phyloP scores from a whole-genome alignment of 2,329 filamentous ascomycete genomes.

The Rosellinia necatrix region DNA sequence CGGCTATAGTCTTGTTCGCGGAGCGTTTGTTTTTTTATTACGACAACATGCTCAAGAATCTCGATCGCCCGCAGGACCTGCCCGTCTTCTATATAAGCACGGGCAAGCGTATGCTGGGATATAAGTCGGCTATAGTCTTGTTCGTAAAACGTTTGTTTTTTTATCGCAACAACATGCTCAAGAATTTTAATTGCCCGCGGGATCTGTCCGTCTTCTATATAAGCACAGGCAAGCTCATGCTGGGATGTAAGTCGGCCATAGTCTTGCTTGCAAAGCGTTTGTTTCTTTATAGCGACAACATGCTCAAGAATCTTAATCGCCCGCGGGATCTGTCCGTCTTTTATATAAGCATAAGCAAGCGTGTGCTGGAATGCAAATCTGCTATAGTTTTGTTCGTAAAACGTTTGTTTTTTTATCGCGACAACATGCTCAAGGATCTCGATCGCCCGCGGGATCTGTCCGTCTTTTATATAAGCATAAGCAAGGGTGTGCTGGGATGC shows the following conservation, averaged over 20 bases:
- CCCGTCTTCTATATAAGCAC: background rate
- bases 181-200: background rate
- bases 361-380: background rate
- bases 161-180: background rate
- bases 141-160: background rate
- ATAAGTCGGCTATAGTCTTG: background rate
- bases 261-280: background rate
- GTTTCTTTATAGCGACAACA: background rate
- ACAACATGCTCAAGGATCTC: conserved; percentile 1
- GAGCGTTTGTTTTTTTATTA: background rate
- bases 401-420: background rate
- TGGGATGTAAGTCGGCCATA: background rate
- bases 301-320: conserved; percentile 4
- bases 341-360: conserved; percentile 4
- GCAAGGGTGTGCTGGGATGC: background rate
- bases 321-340: background rate
- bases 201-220: background rate
- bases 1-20: background rate
- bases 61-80: background rate
- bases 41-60: background rate
- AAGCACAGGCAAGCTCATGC: background rate
- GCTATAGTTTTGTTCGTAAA: background rate
- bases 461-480: background rate
- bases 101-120: conserved; percentile 1
- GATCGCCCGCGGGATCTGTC: background rate